These are phyloP conservation scores for Elsinoe australis DNA, from an alignment of 2,329 filamentous ascomycete species.

Conservation along the genomic window DNA sequence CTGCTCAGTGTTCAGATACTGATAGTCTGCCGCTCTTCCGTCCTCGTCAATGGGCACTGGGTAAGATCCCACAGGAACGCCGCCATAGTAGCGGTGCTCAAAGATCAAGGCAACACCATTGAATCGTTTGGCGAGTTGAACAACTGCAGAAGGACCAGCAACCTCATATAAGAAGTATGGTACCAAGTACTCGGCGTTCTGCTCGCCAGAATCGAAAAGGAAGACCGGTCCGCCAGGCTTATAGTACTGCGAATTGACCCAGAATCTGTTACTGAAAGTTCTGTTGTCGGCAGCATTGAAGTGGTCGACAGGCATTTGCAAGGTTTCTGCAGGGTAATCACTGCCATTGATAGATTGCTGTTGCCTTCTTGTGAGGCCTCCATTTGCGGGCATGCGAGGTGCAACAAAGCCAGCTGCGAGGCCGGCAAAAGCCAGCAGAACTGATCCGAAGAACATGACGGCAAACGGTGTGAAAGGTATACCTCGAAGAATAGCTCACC, in stretches of 20 bases:
- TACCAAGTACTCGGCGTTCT: conserved; percentile 19
- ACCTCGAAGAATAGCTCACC: not conserved
- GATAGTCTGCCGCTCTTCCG: conserved; percentile 21
- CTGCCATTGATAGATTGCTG: conserved; percentile 12
- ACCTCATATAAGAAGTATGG: conserved; percentile 21
- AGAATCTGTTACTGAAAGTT: conserved; percentile 21
- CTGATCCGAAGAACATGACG: not conserved
- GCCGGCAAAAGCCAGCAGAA: not conserved
- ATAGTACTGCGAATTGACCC: conserved; percentile 22
- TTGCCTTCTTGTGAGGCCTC: conserved; percentile 1
- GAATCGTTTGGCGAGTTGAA: conserved; percentile 20
- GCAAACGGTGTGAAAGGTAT: too few relatives aligned
- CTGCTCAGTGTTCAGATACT: conserved; percentile 23
- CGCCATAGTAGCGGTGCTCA: conserved; percentile 24
- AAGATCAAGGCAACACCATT: conserved; percentile 22
- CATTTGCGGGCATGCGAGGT: conserved; percentile 6
- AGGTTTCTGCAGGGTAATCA: conserved; percentile 15
- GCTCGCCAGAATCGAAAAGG: conserved; percentile 22
- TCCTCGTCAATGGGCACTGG: conserved; percentile 19
- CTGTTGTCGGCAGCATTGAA: conserved; percentile 21
- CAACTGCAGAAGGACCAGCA: conserved; percentile 19
- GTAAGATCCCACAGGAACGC: conserved; percentile 17
- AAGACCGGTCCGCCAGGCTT: conserved; percentile 22
- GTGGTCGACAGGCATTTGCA: conserved; percentile 23
- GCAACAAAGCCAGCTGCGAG: not conserved